Percentiles rank a stretch among this genome's conserved stretches.
These are phyloP conservation scores for Wickerhamomyces bisporus DNA, from an alignment of 805 yeast genomes.

Conservation along the genomic window DNA sequence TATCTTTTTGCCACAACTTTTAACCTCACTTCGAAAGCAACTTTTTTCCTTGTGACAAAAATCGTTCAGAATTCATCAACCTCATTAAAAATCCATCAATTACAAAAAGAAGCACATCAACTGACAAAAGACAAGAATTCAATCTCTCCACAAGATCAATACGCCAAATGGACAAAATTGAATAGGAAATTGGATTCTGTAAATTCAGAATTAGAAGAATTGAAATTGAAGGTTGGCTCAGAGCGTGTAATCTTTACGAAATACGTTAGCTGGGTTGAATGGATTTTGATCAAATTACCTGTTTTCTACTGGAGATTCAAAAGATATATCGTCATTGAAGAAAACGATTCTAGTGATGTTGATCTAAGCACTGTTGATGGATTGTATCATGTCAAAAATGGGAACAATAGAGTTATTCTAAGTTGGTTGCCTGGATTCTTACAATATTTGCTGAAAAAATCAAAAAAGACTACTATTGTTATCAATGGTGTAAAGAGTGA, in stretches of 20 bases:
- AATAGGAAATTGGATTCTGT: constrained; percentile 66
- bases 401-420: no score
- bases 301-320: neutral
- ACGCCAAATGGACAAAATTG: constrained; percentile 92
- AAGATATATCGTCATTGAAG: neutral
- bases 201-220: constrained; percentile 41
- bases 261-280: neutral
- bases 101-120: constrained; percentile 40
- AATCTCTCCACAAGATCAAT: constrained; percentile 86
- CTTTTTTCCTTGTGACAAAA: constrained; percentile 28
- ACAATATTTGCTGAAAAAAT: neutral
- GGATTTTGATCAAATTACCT: neutral
- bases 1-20: neutral
- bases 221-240: constrained; percentile 34
- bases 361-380: no score
- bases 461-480: no score
- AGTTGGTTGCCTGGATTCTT: neutral
- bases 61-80: constrained; percentile 22
- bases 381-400: no score
- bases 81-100: constrained; percentile 17
- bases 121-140: constrained; percentile 48
- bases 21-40: neutral
- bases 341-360: neutral
- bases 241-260: no score
- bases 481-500: no score